These are phyloP conservation scores for Cyanidium caldarium DNA, from an alignment of 23 red algal genomes.

Conservation along the genomic window DNA sequence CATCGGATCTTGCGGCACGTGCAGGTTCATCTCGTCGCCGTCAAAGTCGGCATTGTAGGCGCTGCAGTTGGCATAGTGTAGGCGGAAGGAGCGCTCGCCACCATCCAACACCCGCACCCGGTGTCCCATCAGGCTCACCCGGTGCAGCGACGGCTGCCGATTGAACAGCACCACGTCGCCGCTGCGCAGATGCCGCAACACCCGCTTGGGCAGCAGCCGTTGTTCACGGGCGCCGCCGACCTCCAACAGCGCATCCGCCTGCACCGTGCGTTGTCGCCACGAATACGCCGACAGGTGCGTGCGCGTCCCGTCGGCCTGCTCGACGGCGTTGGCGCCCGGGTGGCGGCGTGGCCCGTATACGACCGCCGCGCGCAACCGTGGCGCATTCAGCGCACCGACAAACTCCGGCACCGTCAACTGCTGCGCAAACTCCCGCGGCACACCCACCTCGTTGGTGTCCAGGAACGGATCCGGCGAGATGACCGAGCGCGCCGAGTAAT, in stretches of 20 bases:
- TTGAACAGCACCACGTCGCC: slow-evolving; percentile 95
- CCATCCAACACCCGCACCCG: slow-evolving; percentile 64
- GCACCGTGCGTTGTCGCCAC: slow-evolving; percentile 1
- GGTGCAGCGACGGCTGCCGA: slow-evolving; percentile 84
- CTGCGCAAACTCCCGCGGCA: slow-evolving; percentile 81
- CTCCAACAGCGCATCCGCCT: neutral
- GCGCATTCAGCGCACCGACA: slow-evolving; percentile 31
- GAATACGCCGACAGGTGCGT: slow-evolving; percentile 16
- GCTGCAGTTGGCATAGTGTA: slow-evolving; percentile 99
- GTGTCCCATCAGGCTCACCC: slow-evolving; percentile 87
- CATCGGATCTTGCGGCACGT: slow-evolving; percentile 83
- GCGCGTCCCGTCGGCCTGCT: slow-evolving; percentile 11
- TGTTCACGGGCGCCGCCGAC: neutral
- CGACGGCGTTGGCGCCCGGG: slow-evolving; percentile 62
- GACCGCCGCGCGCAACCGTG: slow-evolving; percentile 32
- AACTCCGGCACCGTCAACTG: slow-evolving; percentile 49
- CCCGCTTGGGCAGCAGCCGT: slow-evolving; percentile 27
- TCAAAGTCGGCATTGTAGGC: slow-evolving; percentile 99
- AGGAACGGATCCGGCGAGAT: slow-evolving; percentile 95
- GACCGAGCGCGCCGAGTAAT: slow-evolving; percentile 83
- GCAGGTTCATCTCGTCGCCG: slow-evolving; percentile 98
- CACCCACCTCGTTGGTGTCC: slow-evolving; percentile 91
- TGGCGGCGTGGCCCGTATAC: slow-evolving; percentile 44
- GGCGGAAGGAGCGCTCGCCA: slow-evolving; percentile 67
- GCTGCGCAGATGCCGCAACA: slow-evolving; percentile 80